Percentiles rank a stretch among this genome's conserved stretches.
Conservation (phyloP, 345 rosid species). For the Kandelia obovata region DNA sequence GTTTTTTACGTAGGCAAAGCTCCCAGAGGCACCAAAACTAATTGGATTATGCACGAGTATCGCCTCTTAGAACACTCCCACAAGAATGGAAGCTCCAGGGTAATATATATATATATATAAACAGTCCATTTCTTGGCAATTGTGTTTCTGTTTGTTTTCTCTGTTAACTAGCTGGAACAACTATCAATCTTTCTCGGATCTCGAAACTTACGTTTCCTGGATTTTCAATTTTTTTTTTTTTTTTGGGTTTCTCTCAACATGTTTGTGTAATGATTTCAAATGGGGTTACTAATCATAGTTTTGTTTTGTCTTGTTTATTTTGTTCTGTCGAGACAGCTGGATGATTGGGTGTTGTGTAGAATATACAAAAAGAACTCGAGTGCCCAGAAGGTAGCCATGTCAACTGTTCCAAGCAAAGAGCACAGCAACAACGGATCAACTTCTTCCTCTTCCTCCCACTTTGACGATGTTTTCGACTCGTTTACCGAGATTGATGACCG, state of each 20-base stretch:
- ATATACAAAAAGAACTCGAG: constrained; percentile 79
- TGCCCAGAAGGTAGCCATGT: constrained; percentile 39
- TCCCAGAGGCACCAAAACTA: constrained; percentile 90
- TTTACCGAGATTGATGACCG: constrained; percentile 59
- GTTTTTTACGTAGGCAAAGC: constrained; percentile 93
- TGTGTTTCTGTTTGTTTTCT: too few species aligned
- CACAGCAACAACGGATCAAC: constrained; percentile 55
- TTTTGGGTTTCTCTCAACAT: not conserved
- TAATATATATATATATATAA: constrained; percentile 3
- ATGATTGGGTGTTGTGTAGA: constrained; percentile 95
- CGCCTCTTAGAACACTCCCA: constrained; percentile 64
- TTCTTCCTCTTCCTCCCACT: constrained; percentile 69
- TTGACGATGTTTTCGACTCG: constrained; percentile 73
- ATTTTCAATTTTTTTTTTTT: not conserved
- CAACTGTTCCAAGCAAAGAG: constrained; percentile 51
- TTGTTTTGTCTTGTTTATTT: not conserved
- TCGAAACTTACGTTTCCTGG: too few species aligned
- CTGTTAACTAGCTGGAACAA: too few species aligned
- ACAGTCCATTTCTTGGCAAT: too few species aligned
- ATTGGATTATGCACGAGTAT: constrained; percentile 99
- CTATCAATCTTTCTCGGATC: too few species aligned
- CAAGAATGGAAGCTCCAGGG: constrained; percentile 67
- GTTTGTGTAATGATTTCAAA: not conserved
- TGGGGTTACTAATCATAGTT: too few species aligned
- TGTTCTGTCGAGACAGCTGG: constrained; percentile 46